These are phyloP conservation scores for Triadica sebifera DNA, from an alignment of 345 rosid species.

Conservation along the genomic window DNA sequence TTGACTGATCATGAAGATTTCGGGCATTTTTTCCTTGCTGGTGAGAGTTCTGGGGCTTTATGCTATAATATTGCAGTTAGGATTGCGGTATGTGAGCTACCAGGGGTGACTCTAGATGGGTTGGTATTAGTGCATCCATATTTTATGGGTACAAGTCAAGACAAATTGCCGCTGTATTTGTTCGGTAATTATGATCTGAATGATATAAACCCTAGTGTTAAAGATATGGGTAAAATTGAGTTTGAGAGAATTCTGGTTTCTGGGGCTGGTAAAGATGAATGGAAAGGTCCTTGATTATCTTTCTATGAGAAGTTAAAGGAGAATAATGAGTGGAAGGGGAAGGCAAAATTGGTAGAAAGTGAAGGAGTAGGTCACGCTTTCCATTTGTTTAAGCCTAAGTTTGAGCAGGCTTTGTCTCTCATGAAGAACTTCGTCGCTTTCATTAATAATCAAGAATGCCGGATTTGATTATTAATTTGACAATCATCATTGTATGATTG, in stretches of 20 bases:
- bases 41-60: conserved; percentile 23
- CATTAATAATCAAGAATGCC: background rate
- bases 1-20: conserved; percentile 11
- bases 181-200: conserved; percentile 33
- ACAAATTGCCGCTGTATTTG: conserved; percentile 19
- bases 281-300: background rate
- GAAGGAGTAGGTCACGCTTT: conserved; percentile 12
- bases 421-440: background rate
- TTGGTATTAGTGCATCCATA: conserved; percentile 17
- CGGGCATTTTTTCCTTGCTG: conserved; percentile 5
- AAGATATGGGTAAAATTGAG: conserved; percentile 7
- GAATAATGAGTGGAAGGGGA: conserved; percentile 9
- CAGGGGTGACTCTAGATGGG: background rate
- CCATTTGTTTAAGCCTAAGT: background rate
- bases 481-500: too few species aligned
- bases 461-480: too few species aligned
- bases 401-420: background rate
- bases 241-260: conserved; percentile 6
- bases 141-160: conserved; percentile 39
- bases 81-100: background rate
- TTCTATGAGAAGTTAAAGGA: background rate
- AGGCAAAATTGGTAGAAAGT: background rate
- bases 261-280: background rate
- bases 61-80: conserved; percentile 18
- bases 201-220: conserved; percentile 39